These are phyloP conservation scores for Solanum lignicaule DNA, from an alignment of 257 asterid genomes.

Conservation along the genomic window DNA sequence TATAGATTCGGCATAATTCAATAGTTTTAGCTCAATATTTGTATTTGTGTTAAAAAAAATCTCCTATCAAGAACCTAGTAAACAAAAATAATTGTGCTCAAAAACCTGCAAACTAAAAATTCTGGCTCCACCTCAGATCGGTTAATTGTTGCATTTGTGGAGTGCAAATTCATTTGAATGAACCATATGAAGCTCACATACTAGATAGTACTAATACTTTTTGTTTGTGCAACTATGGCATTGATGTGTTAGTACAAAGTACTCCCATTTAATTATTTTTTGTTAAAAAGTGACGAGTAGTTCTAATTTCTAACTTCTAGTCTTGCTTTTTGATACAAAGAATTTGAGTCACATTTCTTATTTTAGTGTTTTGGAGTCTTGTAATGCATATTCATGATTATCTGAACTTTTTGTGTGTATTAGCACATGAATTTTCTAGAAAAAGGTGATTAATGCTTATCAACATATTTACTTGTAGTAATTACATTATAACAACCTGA, in stretches of 20 bases:
- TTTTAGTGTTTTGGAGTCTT: neutral
- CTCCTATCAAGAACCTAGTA: no score
- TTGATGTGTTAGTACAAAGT: neutral
- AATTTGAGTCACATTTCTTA: neutral
- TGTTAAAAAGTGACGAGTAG: neutral
- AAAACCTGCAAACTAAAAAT: neutral
- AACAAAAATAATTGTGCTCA: no score
- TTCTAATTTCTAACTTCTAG: neutral
- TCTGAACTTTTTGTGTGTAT: fast-evolving
- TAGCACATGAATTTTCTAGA: neutral
- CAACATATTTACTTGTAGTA: neutral
- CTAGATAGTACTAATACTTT: neutral
- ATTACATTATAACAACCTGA: neutral
- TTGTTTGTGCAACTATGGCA: neutral
- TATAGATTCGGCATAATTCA: neutral
- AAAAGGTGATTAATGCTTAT: neutral
- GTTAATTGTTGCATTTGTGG: neutral
- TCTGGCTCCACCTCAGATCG: neutral
- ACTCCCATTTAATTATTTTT: neutral
- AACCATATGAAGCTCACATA: neutral
- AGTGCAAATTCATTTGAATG: neutral
- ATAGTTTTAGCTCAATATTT: no score
- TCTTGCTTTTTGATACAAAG: no score
- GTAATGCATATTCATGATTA: neutral
- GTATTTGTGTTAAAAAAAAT: neutral